phyloP scores from a whole-genome alignment of 805 yeast species.

The Starmerella sp. region DNA sequence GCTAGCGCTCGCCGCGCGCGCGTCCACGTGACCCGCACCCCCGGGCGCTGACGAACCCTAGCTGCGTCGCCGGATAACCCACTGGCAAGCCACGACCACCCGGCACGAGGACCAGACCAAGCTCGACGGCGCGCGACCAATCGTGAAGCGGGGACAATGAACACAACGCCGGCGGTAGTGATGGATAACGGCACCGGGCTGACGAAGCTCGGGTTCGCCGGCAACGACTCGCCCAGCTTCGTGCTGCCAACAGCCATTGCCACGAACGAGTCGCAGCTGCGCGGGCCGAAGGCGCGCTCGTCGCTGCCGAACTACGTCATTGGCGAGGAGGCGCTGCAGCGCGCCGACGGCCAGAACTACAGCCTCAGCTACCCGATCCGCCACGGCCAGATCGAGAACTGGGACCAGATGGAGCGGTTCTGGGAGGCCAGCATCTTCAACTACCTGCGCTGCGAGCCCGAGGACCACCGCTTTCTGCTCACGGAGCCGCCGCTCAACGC shows the following conservation, averaged over 20 bases:
- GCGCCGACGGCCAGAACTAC: slow-evolving; percentile 85
- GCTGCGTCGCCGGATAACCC: background rate
- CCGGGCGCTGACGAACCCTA: background rate
- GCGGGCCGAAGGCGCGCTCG: slow-evolving; percentile 25
- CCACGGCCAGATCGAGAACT: slow-evolving; percentile 96
- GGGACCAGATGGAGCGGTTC: slow-evolving; percentile 99
- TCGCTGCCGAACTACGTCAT: slow-evolving; percentile 65
- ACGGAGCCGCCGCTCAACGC: slow-evolving; percentile 99
- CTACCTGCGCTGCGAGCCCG: slow-evolving; percentile 95
- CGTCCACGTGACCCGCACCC: background rate
- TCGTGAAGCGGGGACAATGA: slow-evolving; percentile 14
- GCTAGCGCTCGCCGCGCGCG: too few relatives aligned
- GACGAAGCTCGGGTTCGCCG: slow-evolving; percentile 96
- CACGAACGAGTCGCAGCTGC: slow-evolving; percentile 36
- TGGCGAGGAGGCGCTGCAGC: slow-evolving; percentile 88
- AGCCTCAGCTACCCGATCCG: slow-evolving; percentile 83
- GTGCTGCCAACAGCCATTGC: slow-evolving; percentile 95
- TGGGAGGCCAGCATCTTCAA: slow-evolving; percentile 97
- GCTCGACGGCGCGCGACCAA: background rate
- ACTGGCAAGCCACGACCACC: slow-evolving; percentile 2
- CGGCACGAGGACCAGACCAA: background rate
- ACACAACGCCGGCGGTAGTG: slow-evolving; percentile 26
- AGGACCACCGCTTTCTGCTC: slow-evolving; percentile 87
- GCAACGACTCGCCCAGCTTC: slow-evolving; percentile 95
- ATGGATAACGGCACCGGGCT: slow-evolving; percentile 85